Evolutionary conservation across 805 yeast genomes (phyloP).

Genomic region (Lipomyces spencermartinsiae): DNA sequence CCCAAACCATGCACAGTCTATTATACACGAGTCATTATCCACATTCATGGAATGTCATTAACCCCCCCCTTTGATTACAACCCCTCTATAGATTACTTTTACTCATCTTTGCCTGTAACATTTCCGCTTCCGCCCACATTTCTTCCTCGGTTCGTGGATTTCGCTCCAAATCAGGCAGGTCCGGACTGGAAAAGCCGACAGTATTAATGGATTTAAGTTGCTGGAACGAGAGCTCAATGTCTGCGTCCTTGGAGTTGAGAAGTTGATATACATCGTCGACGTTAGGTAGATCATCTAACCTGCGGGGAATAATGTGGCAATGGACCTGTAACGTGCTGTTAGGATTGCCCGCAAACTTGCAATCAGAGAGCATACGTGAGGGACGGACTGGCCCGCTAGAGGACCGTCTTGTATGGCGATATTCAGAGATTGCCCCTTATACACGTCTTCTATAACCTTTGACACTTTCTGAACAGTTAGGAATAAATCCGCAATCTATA

Average conservation of each 20-base stretch:
- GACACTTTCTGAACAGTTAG: constrained; percentile 73
- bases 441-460: constrained; percentile 66
- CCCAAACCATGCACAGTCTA: constrained; percentile 4
- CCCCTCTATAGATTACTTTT: not conserved
- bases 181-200: constrained; percentile 43
- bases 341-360: not conserved
- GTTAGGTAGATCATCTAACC: constrained; percentile 58
- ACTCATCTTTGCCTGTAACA: constrained; percentile 23
- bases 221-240: constrained; percentile 41
- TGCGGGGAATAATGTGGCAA: constrained; percentile 90
- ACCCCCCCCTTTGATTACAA: not conserved
- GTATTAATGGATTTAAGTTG: constrained; percentile 38
- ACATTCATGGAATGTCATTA: not conserved
- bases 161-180: constrained; percentile 57
- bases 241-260: constrained; percentile 64
- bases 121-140: constrained; percentile 73
- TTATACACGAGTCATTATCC: not conserved
- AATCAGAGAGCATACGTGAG: constrained; percentile 60
- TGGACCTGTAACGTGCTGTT: constrained; percentile 52
- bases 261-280: constrained; percentile 78
- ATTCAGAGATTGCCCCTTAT: constrained; percentile 82
- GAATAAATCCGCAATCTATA: constrained; percentile 66
- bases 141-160: constrained; percentile 61
- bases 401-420: constrained; percentile 96
- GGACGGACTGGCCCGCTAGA: constrained; percentile 94